Evolutionary conservation across 192 early-diverging fungal species (phyloP).

Genomic region (Phycomyces blakesleeanus): DNA sequence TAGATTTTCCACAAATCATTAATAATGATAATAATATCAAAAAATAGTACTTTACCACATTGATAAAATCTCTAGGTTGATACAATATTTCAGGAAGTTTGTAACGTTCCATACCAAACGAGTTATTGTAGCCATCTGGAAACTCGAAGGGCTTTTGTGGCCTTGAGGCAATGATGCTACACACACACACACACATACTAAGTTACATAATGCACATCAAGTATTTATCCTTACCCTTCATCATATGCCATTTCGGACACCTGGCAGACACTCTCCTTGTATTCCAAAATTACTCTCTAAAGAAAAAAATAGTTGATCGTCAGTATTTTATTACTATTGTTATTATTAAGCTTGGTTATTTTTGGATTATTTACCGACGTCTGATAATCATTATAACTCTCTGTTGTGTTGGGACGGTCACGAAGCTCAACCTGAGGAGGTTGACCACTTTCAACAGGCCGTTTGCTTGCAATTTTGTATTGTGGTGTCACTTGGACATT

Average conservation of each 20-base stretch:
- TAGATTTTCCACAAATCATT: neutral
- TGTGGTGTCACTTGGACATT: slow-evolving; percentile 72
- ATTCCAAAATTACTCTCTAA: slow-evolving; percentile 81
- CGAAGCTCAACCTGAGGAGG: slow-evolving; percentile 52
- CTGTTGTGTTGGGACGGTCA: slow-evolving; percentile 54
- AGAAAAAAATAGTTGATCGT: neutral
- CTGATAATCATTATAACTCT: slow-evolving; percentile 71
- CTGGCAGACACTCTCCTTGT: slow-evolving; percentile 91
- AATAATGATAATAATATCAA: neutral
- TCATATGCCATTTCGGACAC: slow-evolving; percentile 69
- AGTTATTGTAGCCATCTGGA: slow-evolving; percentile 87
- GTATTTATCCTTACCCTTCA: slow-evolving; percentile 52
- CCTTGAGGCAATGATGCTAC: slow-evolving; percentile 49
- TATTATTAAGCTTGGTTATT: neutral
- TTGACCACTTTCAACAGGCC: slow-evolving; percentile 65
- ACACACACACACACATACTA: neutral
- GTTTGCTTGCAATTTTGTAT: slow-evolving; percentile 78
- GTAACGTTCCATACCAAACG: slow-evolving; percentile 78
- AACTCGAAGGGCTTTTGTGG: slow-evolving; percentile 92
- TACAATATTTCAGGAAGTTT: slow-evolving; percentile 85
- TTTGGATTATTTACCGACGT: slow-evolving; percentile 48
- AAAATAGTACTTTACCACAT: slow-evolving; percentile 30
- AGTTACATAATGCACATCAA: neutral
- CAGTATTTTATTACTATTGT: neutral
- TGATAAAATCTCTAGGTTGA: slow-evolving; percentile 63